These are phyloP conservation scores for Gyromitra esculenta DNA, from an alignment of 2,329 filamentous ascomycete genomes.

Conservation along the genomic window DNA sequence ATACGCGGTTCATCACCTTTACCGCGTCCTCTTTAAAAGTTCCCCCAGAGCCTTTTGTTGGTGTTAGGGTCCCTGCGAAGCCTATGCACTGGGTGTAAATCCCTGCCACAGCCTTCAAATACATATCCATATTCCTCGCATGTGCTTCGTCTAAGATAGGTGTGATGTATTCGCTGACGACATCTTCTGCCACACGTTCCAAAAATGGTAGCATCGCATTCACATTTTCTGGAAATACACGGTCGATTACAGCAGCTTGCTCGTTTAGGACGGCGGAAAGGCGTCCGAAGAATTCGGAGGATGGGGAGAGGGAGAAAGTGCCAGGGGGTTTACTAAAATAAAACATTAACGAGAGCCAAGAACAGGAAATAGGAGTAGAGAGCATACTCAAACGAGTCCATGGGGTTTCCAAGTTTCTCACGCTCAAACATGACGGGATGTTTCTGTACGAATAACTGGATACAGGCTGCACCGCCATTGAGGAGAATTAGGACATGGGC, in stretches of 20 bases:
- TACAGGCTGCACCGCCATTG: constrained; percentile 79
- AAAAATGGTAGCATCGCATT: constrained; percentile 80
- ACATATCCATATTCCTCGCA: constrained; percentile 76
- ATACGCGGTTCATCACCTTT: constrained; percentile 75
- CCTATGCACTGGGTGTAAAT: constrained; percentile 86
- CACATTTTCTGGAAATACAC: constrained; percentile 78
- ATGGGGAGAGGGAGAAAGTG: constrained; percentile 80
- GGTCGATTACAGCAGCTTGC: constrained; percentile 79
- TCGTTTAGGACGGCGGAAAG: constrained; percentile 81
- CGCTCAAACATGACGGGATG: constrained; percentile 83
- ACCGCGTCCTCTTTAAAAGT: constrained; percentile 73
- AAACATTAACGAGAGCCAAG: constrained; percentile 11
- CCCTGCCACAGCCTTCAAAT: constrained; percentile 85
- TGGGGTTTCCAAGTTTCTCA: constrained; percentile 75
- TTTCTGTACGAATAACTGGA: constrained; percentile 88
- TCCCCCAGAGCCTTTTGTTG: constrained; percentile 69
- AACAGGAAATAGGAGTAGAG: constrained; percentile 59
- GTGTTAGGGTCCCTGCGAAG: constrained; percentile 76
- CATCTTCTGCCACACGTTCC: constrained; percentile 82
- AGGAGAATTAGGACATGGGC: constrained; percentile 83
- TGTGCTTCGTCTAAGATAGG: constrained; percentile 88
- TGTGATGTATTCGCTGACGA: constrained; percentile 85
- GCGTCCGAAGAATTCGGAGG: constrained; percentile 79
- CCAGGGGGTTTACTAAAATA: constrained; percentile 62
- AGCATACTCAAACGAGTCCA: constrained; percentile 80